Percentiles rank a stretch among this genome's conserved stretches.
Conservation (phyloP, 768 basidiomycete species). For the Paxillus ammoniavirescens region DNA sequence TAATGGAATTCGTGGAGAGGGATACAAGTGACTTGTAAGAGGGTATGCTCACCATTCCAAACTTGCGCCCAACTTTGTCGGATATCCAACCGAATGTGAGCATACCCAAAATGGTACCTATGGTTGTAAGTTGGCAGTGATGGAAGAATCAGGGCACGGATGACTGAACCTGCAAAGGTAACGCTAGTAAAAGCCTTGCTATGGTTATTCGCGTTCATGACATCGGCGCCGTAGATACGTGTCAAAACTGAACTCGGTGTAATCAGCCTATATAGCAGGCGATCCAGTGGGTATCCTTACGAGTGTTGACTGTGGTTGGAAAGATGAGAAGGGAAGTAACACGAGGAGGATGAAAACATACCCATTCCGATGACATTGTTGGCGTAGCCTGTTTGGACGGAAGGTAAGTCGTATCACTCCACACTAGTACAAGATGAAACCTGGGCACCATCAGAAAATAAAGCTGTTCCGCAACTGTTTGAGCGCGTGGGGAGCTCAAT, state of each 20-base stretch:
- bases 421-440: neutral
- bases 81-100: slow-evolving; percentile 77
- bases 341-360: slow-evolving; percentile 34
- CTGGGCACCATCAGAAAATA: slow-evolving; percentile 77
- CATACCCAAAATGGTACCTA: slow-evolving; percentile 87
- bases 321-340: neutral
- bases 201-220: slow-evolving; percentile 54
- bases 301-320: slow-evolving; percentile 55
- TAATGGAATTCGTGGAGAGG: slow-evolving; percentile 29
- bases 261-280: neutral
- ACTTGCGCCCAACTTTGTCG: slow-evolving; percentile 84
- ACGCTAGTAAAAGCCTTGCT: slow-evolving; percentile 61
- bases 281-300: slow-evolving; percentile 36
- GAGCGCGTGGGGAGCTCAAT: slow-evolving; percentile 1
- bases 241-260: slow-evolving; percentile 51
- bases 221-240: slow-evolving; percentile 63
- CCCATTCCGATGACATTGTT: slow-evolving; percentile 78
- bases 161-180: slow-evolving; percentile 75
- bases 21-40: neutral
- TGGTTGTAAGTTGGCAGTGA: slow-evolving; percentile 65
- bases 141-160: slow-evolving; percentile 70
- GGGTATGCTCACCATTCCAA: slow-evolving; percentile 66
- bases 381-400: slow-evolving; percentile 60
- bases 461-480: slow-evolving; percentile 76
- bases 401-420: slow-evolving; percentile 3